phyloP scores from a whole-genome alignment of 306 rosid genomes.

The Boehmeria nivea region DNA sequence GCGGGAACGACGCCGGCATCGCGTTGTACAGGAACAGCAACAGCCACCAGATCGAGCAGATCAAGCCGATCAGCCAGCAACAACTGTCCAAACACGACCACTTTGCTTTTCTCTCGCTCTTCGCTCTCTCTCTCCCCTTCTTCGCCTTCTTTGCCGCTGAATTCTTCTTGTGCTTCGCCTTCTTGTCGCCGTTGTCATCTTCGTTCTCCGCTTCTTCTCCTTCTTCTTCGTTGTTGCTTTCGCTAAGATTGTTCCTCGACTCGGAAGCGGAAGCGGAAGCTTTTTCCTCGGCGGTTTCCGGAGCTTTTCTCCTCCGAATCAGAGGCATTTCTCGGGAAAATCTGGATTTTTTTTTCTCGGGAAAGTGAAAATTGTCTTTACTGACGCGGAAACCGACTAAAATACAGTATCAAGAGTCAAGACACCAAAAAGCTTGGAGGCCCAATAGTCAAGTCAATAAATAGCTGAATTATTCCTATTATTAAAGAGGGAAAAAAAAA shows the following conservation, averaged over 20 bases:
- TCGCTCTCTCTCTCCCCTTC: slow-evolving; percentile 8
- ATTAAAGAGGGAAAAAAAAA: no score
- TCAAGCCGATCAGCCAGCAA: slow-evolving; percentile 65
- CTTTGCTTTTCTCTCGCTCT: slow-evolving; percentile 20
- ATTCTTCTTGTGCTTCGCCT: slow-evolving; percentile 18
- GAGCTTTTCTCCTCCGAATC: slow-evolving; percentile 53
- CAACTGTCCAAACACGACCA: slow-evolving; percentile 77
- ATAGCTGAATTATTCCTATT: no score
- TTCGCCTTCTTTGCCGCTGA: slow-evolving; percentile 3
- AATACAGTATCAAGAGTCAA: no score
- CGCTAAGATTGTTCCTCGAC: slow-evolving; percentile 4
- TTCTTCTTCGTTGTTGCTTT: no score
- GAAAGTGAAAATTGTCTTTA: no score
- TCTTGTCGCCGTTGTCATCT: not conserved
- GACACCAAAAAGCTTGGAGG: no score
- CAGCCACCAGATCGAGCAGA: slow-evolving; percentile 74
- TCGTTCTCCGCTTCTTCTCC: not conserved
- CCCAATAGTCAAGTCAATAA: no score
- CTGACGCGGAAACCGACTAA: no score
- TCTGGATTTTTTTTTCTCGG: no score
- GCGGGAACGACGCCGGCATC: slow-evolving; percentile 73
- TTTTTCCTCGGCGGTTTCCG: slow-evolving; percentile 28
- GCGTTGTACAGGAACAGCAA: slow-evolving; percentile 55
- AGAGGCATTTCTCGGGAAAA: slow-evolving; percentile 42
- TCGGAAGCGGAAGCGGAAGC: slow-evolving; percentile 25